Base-by-base conservation (phyloP, 1,139 yeast genomes). In the Taphrina communis region DNA sequence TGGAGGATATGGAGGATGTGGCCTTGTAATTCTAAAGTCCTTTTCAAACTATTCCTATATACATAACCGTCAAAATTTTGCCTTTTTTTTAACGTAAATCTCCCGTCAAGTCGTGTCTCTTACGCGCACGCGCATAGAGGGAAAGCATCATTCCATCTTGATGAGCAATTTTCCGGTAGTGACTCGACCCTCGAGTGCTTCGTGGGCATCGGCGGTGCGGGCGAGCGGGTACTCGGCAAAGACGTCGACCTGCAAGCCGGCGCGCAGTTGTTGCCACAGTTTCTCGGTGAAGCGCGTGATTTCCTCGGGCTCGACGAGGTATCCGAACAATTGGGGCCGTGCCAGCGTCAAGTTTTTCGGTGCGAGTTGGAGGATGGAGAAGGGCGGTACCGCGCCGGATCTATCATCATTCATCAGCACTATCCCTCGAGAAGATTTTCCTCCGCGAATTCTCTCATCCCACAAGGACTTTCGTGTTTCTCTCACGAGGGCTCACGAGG, bases 81-180 rank as follows among this genome's bases (percentile, higher is more conserved):
- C 31, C 31, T 25, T 2, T 25, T 25, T 4, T 25, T 25, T 25
- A 2, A 6, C 11, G 2, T 14, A 11, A 11, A 9, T 39, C 42
- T 39, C 6, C 42, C 11, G 6, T 39, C 42, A 39, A 14, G 14
- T 21, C 52, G 52, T 11, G 52, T 25, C 4, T 25, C 4, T 25
- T 4, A 25, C 31, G 31, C 31, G 4, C 31, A 25, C 31, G 31
- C 4, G 31, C 31, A 25, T 25, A 25, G 4, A 25, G 4, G 31
- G 31, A 4, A 25, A 25, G 31, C 31, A 9, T 53, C 35, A 53
- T 1, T 53, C 58, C n/a, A 50, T 14, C 44, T 48, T 46, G 38
- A 65, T 38, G 19, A 65, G 17, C 70, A 90, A 79, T 78, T 90
- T 91, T 65, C 97, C 97, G 2, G 89, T 85, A 51, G 97, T 89